Evolutionary conservation across 2,329 filamentous ascomycete genomes (phyloP), one percentile per base, ranked within the genome.

Genomic region (Diaporthe velutina): DNA sequence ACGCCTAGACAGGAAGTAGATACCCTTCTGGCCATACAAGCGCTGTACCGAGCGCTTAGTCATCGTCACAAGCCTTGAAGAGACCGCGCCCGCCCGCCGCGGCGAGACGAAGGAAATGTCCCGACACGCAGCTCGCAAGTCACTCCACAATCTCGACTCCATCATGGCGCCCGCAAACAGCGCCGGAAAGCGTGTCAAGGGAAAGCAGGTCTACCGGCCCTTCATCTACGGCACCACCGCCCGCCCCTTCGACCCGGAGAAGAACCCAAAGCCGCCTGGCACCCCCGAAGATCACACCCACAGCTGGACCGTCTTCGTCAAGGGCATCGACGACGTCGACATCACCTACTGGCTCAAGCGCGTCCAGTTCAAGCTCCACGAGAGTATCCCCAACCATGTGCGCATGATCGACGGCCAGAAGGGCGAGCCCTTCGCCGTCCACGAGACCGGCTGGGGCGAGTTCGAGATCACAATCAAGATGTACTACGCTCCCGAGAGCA

Each of bases 281-380:
- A 91, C 95, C 5, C 95, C 96, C 33, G 90, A 94, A 76, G 96
- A 98, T 84, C 97, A 99, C 87, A 98, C 96, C 42, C 97, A 98
- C 87, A 95, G 94, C 77, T 99, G 97, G 97, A 93, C 94, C 80
- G 95, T 98, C 77, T 98, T 97, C 83, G 95, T 99, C 74, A 94
- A 94, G 81, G 95, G 96, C 61, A 89, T 98, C 71, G 95, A 98
- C 80, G 94, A 95, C 83, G 94, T 95, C 75, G 95, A 98, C 81
- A 93, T 98, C 78, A 95, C 94, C 38, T 97, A 98, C 84, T 99
- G 97, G 95, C 89, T 98, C 78, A 95, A 96, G 74, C 96, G 98
- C 80, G 96, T 99, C 1, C 96, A 98, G 83, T 99, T 99, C 86
- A 98, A 98, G 84, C 91, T 99, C 22, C 96, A 98, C 88, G 96